These are phyloP conservation scores for Neohortaea acidophila DNA, from an alignment of 495 filamentous ascomycete genomes.

Conservation along the genomic window DNA sequence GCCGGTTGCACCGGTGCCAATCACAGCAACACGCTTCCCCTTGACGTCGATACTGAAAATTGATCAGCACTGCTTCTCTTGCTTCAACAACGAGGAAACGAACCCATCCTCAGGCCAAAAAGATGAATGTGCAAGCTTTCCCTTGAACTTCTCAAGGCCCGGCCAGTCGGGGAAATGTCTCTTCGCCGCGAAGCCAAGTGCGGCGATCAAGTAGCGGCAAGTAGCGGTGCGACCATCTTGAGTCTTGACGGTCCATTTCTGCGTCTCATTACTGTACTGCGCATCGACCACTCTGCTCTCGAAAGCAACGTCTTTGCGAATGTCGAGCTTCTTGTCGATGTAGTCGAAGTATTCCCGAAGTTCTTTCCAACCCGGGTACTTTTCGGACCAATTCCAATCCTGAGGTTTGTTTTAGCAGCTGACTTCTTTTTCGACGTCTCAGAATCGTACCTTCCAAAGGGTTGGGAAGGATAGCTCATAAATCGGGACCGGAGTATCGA, in stretches of 20 bases:
- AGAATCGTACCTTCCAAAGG: conserved; percentile 26
- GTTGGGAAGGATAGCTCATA: conserved; percentile 31
- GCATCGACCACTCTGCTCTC: conserved; percentile 28
- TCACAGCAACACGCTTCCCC: conserved; percentile 39
- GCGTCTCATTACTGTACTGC: conserved; percentile 23
- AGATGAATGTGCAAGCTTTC: conserved; percentile 35
- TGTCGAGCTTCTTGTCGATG: conserved; percentile 29
- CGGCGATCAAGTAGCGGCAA: conserved; percentile 24
- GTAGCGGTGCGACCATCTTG: conserved; percentile 22
- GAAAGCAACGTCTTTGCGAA: conserved; percentile 32
- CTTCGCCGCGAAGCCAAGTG: conserved; percentile 30
- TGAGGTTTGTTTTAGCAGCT: no score
- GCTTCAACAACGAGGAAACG: no score
- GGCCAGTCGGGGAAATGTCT: conserved; percentile 25
- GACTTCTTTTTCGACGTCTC: no score
- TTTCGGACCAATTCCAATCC: conserved; percentile 33
- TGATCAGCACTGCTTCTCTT: neutral
- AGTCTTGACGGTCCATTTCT: conserved; percentile 27
- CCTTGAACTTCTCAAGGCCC: conserved; percentile 29
- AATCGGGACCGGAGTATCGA: conserved; percentile 29
- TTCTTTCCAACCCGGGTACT: conserved; percentile 28
- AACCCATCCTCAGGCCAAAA: conserved; percentile 36
- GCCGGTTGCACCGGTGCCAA: conserved; percentile 40
- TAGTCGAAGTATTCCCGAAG: conserved; percentile 31
- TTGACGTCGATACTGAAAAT: conserved; percentile 27